A percentile compares a stretch with the other conserved stretches of the same genome.
Conservation (phyloP, 2,329 filamentous ascomycete species). For the Talaromyces rugulosus region DNA sequence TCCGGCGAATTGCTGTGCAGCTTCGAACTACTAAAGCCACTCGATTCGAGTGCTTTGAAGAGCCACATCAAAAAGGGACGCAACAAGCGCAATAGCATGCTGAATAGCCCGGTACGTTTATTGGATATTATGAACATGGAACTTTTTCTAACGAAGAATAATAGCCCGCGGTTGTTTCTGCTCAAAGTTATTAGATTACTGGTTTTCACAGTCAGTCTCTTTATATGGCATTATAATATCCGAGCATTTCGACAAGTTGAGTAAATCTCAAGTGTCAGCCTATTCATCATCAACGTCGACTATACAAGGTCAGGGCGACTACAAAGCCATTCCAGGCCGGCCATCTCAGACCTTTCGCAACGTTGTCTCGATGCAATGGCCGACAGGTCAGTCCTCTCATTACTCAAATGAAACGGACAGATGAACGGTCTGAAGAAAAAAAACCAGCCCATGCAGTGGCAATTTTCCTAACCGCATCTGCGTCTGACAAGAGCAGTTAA, state of each 20-base stretch:
- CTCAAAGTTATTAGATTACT: conserved; percentile 38
- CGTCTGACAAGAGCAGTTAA: background rate
- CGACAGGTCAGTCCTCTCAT: background rate
- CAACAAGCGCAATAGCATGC: conserved; percentile 89
- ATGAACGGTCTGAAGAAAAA: background rate
- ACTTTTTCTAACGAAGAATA: conserved; percentile 17
- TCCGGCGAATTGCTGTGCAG: conserved; percentile 90
- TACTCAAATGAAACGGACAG: background rate
- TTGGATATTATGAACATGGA: conserved; percentile 12
- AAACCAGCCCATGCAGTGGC: background rate
- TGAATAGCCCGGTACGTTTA: conserved; percentile 85
- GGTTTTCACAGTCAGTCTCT: background rate
- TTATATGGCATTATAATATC: conserved; percentile 7
- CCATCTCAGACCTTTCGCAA: background rate
- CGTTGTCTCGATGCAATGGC: background rate
- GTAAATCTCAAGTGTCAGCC: background rate
- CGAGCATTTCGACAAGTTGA: conserved; percentile 2
- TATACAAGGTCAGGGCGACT: background rate
- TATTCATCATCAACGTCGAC: conserved; percentile 3
- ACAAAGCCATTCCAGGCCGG: background rate
- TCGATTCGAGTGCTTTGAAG: conserved; percentile 94
- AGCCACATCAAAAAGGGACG: conserved; percentile 98
- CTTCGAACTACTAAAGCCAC: conserved; percentile 92
- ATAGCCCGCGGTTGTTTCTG: conserved; percentile 42
- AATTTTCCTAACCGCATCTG: background rate